Evolutionary conservation across 116 monocot genomes (phyloP), one percentile per base, ranked within the genome.

Genomic region (Zostera marina): DNA sequence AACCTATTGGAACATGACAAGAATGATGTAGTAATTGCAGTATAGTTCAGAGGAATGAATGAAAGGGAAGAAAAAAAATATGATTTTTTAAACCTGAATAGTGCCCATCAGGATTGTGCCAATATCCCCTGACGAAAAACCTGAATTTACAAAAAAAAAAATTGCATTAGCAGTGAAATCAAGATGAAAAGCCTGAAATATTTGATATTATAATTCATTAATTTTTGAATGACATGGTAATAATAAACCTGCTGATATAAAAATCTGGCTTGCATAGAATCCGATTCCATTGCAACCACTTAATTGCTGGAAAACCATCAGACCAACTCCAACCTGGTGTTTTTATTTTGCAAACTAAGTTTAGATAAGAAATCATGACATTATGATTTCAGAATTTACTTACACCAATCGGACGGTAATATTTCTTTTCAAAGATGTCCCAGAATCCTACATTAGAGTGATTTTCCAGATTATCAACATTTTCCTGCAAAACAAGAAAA

Each of bases 301-400:
- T 40, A 85, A 58, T 68, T 84, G 91, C 58, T 91, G 91, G 60
- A 85, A 67, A 2, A 67, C 66, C 78, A 84, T 79, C 7, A 91
- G 53, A 16, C 81, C 79, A 54, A 79, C 76, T 68, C 74, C 79
- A 10, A 91, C 67, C 91, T 87, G 61, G 2, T 2, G 38, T 38
- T 23, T 0, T 61, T 61, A 16, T 3, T 11, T 17, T 32, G 14
- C 22, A 3, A 65, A 22, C 3, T 22, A 23, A 16, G 7, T 11
- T 42, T 22, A 12, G 3, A 61, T 32, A 4, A 26, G 4, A 26
- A 4, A 32, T 32, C 0, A 32, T 3, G 32, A 32, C 32, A 32
- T 5, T 3, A 32, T 2, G 32, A 32, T 3, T 32, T 2, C 4
- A 32, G 32, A 3, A 32, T 3, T 3, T 32, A 32, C 82, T 78